A percentile compares a stretch with the other conserved stretches of the same genome.
Conservation (phyloP, 2,329 filamentous ascomycete genomes). For the Cladosporium sphaerospermum region DNA sequence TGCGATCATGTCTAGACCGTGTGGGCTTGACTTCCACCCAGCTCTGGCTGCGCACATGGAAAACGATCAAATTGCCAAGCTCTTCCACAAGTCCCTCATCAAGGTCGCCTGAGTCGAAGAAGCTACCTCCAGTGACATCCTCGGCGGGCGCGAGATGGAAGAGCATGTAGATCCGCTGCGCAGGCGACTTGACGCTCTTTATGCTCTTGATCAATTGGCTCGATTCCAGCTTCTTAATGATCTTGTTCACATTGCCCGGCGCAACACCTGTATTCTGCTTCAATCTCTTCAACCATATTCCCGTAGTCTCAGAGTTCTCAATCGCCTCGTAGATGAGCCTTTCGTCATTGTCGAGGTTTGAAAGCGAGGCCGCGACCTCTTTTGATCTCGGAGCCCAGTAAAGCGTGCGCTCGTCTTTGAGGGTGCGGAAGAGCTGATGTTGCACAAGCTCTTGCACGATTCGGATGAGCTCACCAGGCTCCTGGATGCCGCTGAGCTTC, state of each 20-base stretch:
- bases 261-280: constrained; percentile 75
- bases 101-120: constrained; percentile 87
- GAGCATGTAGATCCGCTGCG: constrained; percentile 95
- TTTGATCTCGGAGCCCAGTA: constrained; percentile 21
- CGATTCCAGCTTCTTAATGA: constrained; percentile 74
- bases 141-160: constrained; percentile 77
- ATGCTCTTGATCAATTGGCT: constrained; percentile 81
- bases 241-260: constrained; percentile 72
- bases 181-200: constrained; percentile 84
- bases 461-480: constrained; percentile 22
- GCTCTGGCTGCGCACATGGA: constrained; percentile 64
- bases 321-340: constrained; percentile 82
- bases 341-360: constrained; percentile 58
- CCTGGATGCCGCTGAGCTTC: constrained; percentile 17
- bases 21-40: constrained; percentile 51
- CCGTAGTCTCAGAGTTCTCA: constrained; percentile 75
- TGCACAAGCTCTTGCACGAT: constrained; percentile 28
- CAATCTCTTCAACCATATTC: constrained; percentile 86
- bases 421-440: constrained; percentile 27
- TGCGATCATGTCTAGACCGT: constrained; percentile 13
- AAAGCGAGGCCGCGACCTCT: constrained; percentile 25
- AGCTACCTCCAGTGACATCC: constrained; percentile 85
- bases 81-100: constrained; percentile 83
- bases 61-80: constrained; percentile 66
- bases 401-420: constrained; percentile 23